A percentile compares a stretch with the other conserved stretches of the same genome.
Evolutionary conservation across 352 stramenopile species (phyloP).

Genomic region (Phytopythium vexans): DNA sequence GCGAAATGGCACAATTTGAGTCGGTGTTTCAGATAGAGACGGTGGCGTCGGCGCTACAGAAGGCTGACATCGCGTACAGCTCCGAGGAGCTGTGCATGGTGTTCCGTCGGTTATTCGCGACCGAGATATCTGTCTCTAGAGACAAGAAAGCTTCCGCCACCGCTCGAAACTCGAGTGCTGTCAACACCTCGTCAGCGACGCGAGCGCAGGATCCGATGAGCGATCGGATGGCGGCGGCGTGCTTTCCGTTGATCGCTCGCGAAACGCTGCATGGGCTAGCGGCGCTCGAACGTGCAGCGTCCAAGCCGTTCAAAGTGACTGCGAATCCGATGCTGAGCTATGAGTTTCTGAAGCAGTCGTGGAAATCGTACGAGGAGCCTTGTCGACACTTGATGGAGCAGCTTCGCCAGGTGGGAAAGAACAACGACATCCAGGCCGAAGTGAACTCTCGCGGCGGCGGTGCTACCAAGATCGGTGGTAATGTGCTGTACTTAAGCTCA

Average conservation of each 20-base stretch:
- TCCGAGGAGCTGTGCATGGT: slow-evolving; percentile 62
- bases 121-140: slow-evolving; percentile 20
- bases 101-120: slow-evolving; percentile 59
- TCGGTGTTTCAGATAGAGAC: slow-evolving; percentile 47
- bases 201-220: slow-evolving; percentile 36
- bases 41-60: slow-evolving; percentile 49
- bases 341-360: slow-evolving; percentile 54
- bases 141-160: not conserved
- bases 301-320: slow-evolving; percentile 34
- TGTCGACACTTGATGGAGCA: slow-evolving; percentile 50
- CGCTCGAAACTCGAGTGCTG: no score
- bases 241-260: slow-evolving; percentile 45
- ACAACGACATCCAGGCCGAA: slow-evolving; percentile 62
- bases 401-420: slow-evolving; percentile 51
- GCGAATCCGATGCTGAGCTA: slow-evolving; percentile 38
- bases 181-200: not conserved
- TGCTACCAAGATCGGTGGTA: slow-evolving; percentile 10
- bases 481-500: slow-evolving; percentile 56
- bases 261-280: slow-evolving; percentile 43
- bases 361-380: slow-evolving; percentile 50
- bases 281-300: slow-evolving; percentile 29
- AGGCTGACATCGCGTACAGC: slow-evolving; percentile 33
- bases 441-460: slow-evolving; percentile 18
- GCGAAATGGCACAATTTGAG: slow-evolving; percentile 50
- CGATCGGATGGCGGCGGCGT: slow-evolving; percentile 59